phyloP scores from a whole-genome alignment of 306 rosid species.

The Medicago lupulina region DNA sequence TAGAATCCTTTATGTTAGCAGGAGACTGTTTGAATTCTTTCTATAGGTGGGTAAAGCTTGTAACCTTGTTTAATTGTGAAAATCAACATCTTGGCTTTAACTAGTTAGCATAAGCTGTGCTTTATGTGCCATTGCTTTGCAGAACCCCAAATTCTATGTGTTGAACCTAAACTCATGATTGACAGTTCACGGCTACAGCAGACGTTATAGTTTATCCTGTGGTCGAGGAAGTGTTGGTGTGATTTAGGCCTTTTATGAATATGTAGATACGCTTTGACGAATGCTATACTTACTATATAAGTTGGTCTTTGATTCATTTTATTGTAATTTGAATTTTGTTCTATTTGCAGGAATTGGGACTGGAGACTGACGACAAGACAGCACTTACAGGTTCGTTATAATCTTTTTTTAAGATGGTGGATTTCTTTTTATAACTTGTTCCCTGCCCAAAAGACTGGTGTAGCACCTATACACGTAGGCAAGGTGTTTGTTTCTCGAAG shows the following conservation, averaged over 20 bases:
- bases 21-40: constrained; percentile 28
- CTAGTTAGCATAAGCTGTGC: constrained; percentile 28
- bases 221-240: constrained; percentile 28
- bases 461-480: constrained; percentile 22
- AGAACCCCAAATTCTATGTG: constrained; percentile 5
- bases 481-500: background rate
- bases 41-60: background rate
- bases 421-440: constrained; percentile 22
- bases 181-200: constrained; percentile 3
- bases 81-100: constrained; percentile 5
- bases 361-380: constrained; percentile 98
- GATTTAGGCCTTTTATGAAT: background rate
- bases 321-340: constrained; percentile 36
- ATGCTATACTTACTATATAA: background rate
- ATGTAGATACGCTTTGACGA: constrained; percentile 26
- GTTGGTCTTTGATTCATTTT: constrained; percentile 28
- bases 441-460: constrained; percentile 24
- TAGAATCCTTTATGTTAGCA: constrained; percentile 9
- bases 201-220: constrained; percentile 11
- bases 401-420: constrained; percentile 29
- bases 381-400: constrained; percentile 89
- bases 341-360: constrained; percentile 83
- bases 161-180: constrained; percentile 20
- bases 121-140: constrained; percentile 24
- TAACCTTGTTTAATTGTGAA: background rate